Evolutionary conservation across 768 basidiomycete species (phyloP).

Genomic region (Trametes elegans): DNA sequence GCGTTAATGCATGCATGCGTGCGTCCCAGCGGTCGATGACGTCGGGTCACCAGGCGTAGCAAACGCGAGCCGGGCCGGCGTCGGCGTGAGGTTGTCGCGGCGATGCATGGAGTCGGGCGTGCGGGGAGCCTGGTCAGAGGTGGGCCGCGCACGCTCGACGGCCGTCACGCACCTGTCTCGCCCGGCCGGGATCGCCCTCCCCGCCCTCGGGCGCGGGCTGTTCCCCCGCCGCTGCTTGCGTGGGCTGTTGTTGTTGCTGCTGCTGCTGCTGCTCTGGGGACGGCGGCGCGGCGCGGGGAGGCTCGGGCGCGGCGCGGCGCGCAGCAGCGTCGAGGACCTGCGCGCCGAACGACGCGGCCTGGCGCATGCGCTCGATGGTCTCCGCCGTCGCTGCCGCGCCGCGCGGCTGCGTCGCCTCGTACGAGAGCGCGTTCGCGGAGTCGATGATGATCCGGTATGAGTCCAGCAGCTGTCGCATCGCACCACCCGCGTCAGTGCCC

Average conservation of each 20-base stretch:
- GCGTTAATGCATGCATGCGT: too few species aligned
- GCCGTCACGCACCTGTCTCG: conserved; percentile 27
- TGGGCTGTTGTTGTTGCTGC: not conserved
- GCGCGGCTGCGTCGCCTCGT: conserved; percentile 25
- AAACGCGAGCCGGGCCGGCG: not conserved
- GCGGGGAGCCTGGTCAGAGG: not conserved
- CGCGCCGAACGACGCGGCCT: conserved; percentile 41
- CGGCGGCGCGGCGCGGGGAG: conserved; percentile 3
- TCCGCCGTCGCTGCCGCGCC: conserved; percentile 31
- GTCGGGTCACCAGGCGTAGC: too few species aligned
- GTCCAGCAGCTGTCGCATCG: conserved; percentile 42
- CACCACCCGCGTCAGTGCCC: not conserved
- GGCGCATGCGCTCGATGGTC: conserved; percentile 42
- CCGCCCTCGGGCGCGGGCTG: too few species aligned
- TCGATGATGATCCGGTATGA: conserved; percentile 46
- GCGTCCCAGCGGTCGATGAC: too few species aligned
- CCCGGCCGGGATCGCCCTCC: not conserved
- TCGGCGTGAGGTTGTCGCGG: too few species aligned
- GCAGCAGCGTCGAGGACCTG: conserved; percentile 43
- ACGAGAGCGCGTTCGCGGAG: conserved; percentile 31
- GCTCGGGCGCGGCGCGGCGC: conserved; percentile 19
- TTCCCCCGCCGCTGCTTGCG: not conserved
- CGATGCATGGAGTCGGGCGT: too few species aligned
- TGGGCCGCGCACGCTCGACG: not conserved
- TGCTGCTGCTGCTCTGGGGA: not conserved